Evolutionary conservation across 495 filamentous ascomycete genomes (phyloP).

Genomic region (Penicillium bovifimosum): DNA sequence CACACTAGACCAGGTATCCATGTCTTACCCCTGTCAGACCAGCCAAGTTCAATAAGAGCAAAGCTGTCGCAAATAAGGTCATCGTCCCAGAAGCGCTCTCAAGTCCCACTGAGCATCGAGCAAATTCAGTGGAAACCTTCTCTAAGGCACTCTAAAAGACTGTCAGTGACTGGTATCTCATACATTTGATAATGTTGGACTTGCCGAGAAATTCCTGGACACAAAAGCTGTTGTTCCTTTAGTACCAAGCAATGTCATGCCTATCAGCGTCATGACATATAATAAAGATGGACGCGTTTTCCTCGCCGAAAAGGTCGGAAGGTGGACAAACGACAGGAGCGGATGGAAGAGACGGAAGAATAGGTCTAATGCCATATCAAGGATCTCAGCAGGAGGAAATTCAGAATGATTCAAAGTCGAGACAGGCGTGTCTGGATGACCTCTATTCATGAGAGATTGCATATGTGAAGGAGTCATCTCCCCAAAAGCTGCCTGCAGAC

Average conservation of each 20-base stretch:
- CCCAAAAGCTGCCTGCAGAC: conserved; percentile 37
- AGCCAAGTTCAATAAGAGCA: conserved; percentile 45
- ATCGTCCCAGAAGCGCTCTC: conserved; percentile 35
- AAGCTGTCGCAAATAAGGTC: conserved; percentile 42
- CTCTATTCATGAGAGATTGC: conserved; percentile 22
- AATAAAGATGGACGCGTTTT: conserved; percentile 37
- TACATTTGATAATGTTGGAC: background rate
- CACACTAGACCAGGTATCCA: background rate
- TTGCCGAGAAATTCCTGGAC: conserved; percentile 39
- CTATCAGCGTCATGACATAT: conserved; percentile 49
- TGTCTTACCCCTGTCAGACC: conserved; percentile 45
- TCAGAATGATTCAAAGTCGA: conserved; percentile 21
- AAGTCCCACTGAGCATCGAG: conserved; percentile 33
- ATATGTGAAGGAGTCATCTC: conserved; percentile 20
- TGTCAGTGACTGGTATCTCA: conserved; percentile 3
- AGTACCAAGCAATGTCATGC: conserved; percentile 46
- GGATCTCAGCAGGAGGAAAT: conserved; percentile 48
- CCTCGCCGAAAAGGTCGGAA: conserved; percentile 46
- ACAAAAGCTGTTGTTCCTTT: conserved; percentile 46
- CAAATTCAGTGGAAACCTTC: conserved; percentile 37
- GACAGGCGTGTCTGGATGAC: conserved; percentile 21
- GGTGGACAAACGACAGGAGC: conserved; percentile 47
- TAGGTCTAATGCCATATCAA: conserved; percentile 53
- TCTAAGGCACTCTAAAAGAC: conserved; percentile 33
- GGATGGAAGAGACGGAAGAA: conserved; percentile 49